These are phyloP conservation scores for Chrysoporthe austroafricana DNA, from an alignment of 2,329 filamentous ascomycete species.

Conservation along the genomic window DNA sequence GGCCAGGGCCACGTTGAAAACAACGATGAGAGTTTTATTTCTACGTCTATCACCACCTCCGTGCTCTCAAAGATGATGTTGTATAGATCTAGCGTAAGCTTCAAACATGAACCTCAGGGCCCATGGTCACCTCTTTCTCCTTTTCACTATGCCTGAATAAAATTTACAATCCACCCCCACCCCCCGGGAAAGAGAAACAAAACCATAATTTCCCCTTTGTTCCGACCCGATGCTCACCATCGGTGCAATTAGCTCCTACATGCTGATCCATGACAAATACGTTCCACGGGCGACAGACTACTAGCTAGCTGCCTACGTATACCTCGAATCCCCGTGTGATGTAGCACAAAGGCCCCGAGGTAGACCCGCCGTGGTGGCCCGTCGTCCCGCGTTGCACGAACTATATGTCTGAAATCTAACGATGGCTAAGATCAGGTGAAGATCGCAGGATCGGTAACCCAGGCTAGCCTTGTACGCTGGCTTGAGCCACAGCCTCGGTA, in stretches of 20 bases:
- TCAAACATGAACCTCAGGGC: not conserved
- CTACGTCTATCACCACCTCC: not conserved
- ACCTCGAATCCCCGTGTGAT: not conserved
- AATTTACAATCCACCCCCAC: not conserved
- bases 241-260: not conserved
- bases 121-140: not conserved
- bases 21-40: no score
- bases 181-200: not conserved
- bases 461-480: not conserved
- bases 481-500: not conserved
- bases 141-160: not conserved
- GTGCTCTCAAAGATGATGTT: not conserved
- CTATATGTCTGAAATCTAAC: constrained; percentile 19
- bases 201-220: not conserved
- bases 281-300: not conserved
- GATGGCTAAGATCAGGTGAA: constrained; percentile 11
- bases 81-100: no score
- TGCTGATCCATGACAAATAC: not conserved
- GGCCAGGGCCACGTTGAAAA: not conserved
- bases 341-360: constrained; percentile 8
- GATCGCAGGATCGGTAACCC: not conserved
- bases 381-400: constrained; percentile 2
- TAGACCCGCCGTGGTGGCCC: constrained; percentile 5
- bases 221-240: not conserved
- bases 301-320: not conserved